phyloP scores from a whole-genome alignment of 2,329 filamentous ascomycete species.

The Paracoccidioides brasiliensis region DNA sequence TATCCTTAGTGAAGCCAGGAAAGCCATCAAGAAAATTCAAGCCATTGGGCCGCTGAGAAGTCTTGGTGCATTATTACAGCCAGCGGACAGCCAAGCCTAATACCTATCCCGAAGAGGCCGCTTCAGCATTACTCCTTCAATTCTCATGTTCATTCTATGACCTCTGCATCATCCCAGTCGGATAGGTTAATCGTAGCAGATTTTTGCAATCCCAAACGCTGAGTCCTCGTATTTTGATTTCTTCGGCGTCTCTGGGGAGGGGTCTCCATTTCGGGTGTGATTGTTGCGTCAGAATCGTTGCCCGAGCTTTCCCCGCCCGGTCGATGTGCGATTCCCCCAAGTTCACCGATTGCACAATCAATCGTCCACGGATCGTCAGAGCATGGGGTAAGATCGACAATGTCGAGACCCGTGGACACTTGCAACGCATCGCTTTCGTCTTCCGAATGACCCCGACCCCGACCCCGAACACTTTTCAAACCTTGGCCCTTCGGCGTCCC shows the following conservation, averaged over 20 bases:
- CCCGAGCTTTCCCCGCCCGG: neutral
- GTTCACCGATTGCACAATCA: neutral
- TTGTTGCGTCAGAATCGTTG: neutral
- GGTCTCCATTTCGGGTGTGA: neutral
- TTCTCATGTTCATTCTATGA: conserved; percentile 25
- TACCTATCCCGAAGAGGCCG: neutral
- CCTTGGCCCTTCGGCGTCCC: conserved; percentile 4
- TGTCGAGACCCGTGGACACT: neutral
- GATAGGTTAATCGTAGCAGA: conserved; percentile 38
- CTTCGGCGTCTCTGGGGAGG: neutral
- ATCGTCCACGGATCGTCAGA: neutral
- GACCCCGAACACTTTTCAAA: neutral
- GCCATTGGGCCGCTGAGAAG: conserved; percentile 23
- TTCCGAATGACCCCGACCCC: neutral
- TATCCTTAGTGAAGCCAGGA: conserved; percentile 19
- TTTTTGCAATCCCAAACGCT: conserved; percentile 8
- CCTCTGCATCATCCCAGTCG: conserved; percentile 39
- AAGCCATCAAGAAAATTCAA: conserved; percentile 22
- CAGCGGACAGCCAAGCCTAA: neutral
- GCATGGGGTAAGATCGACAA: neutral
- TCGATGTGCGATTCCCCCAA: neutral
- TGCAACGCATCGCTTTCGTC: neutral
- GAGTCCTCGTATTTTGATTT: neutral
- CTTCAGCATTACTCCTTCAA: neutral
- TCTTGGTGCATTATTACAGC: conserved; percentile 19